Percentiles rank a stretch among this genome's conserved stretches.
These are phyloP conservation scores for Ajuga chamaepitys DNA, from an alignment of 257 asterid genomes.

Conservation along the genomic window DNA sequence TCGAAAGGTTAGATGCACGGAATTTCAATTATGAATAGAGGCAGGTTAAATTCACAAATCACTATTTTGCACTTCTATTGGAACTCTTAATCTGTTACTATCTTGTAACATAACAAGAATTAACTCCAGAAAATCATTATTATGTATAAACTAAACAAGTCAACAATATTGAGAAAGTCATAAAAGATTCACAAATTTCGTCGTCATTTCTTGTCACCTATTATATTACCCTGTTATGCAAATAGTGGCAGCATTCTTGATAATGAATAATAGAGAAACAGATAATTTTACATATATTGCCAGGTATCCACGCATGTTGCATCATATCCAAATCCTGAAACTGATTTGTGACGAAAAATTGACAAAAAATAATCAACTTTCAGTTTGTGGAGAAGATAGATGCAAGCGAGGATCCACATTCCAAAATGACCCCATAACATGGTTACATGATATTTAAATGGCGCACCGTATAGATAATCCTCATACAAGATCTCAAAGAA, in stretches of 20 bases:
- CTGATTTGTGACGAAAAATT: neutral
- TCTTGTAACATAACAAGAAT: neutral
- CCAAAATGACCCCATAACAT: neutral
- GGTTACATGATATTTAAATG: neutral
- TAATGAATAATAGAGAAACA: neutral
- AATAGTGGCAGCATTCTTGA: neutral
- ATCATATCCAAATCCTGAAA: neutral
- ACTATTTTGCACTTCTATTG: neutral
- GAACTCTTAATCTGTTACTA: neutral
- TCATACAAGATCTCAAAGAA: neutral
- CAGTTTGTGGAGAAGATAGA: neutral
- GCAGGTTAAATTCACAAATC: neutral
- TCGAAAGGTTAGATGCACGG: neutral
- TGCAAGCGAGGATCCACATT: neutral
- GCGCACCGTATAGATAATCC: neutral
- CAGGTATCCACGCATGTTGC: neutral
- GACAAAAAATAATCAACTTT: neutral
- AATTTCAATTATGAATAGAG: neutral
- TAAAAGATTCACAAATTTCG: neutral
- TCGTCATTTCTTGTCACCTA: neutral
- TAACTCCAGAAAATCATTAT: neutral
- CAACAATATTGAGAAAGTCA: neutral
- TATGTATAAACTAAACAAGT: neutral
- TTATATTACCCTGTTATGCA: neutral
- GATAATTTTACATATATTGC: neutral